Base-by-base conservation (phyloP, 139 green algal species). In the Chlorella sp. region DNA sequence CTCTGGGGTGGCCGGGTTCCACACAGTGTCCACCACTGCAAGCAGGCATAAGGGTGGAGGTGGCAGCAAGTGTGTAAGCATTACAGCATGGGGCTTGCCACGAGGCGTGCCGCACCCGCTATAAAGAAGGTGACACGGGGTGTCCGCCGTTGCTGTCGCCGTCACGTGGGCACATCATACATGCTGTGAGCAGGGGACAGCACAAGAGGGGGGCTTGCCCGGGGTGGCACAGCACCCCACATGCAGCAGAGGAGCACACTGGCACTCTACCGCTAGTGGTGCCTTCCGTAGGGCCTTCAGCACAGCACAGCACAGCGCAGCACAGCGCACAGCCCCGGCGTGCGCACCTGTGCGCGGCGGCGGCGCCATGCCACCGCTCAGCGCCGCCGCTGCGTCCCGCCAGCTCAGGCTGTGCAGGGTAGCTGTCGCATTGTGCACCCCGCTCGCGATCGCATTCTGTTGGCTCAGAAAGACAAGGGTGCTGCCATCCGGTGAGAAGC, bases 401-500 rank as follows among this genome's bases (percentile, higher is more conserved):
- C 96, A 97, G 30, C 60, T n/a, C 34, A 98, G 81, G 19, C 83
- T 83, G 81, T 94, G 92, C 42, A 99, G 90, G 3, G 93, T 88
- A 9, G 90, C 92, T 14, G 97, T 99, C 28, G 92, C 96, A 73
- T 64, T 88, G 94, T 99, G 97, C 40, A 93, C 92, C 64, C 96
- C 97, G 1, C 86, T 96, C 18, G 61, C 21, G 16, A 95, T 94
- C 1, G 97, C 96, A 9, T 93, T 91, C 22, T 94, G 85, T 36
- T 97, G 92, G 0, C 92, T 97, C 15, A 99, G 88, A 88, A 97
- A 97, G 19, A 97, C 85, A n/a, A 99, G 93, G 9, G 57, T 77
- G 19, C 34, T 3, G 0, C 96, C 96, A 34, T 96, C 93, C 0
- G 96, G 96, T 26, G 36, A 95, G 89, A 97, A 98, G 73, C 90